A percentile compares a stretch with the other conserved stretches of the same genome.
These are phyloP conservation scores for Fusarium sarcochroum DNA, from an alignment of 2,329 filamentous ascomycete genomes.

Conservation along the genomic window DNA sequence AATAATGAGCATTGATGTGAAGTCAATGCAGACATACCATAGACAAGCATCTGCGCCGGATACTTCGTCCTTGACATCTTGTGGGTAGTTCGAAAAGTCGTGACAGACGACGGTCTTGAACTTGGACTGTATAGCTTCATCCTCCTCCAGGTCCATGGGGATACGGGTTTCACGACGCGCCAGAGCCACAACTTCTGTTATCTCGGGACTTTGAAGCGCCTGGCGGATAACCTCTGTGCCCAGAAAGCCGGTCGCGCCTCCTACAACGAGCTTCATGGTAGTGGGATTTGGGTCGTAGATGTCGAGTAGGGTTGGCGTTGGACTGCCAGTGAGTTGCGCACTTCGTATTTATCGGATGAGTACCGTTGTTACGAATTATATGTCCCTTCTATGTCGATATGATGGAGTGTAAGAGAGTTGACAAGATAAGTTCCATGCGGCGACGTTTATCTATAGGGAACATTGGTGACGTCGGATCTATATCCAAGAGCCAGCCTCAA, in stretches of 20 bases:
- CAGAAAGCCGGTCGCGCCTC: slow-evolving; percentile 60
- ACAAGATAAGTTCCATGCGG: background rate
- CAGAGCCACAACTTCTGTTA: slow-evolving; percentile 60
- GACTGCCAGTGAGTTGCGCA: too few relatives aligned
- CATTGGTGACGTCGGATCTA: background rate
- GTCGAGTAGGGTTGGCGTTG: too few relatives aligned
- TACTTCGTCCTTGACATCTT: slow-evolving; percentile 56
- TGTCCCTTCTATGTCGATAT: background rate
- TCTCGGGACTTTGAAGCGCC: slow-evolving; percentile 52
- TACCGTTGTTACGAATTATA: background rate
- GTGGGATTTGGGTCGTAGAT: background rate
- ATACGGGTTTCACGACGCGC: slow-evolving; percentile 54
- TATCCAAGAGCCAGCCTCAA: background rate
- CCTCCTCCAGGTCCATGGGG: slow-evolving; percentile 41
- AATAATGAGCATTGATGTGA: accelerated
- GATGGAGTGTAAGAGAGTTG: background rate
- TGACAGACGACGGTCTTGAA: slow-evolving; percentile 56
- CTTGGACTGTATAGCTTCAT: slow-evolving; percentile 52
- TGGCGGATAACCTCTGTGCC: slow-evolving; percentile 61
- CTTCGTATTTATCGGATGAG: background rate
- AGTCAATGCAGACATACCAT: slow-evolving; percentile 49
- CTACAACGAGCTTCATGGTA: slow-evolving; percentile 60
- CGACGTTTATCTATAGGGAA: background rate
- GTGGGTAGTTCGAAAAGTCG: slow-evolving; percentile 59
- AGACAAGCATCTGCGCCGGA: slow-evolving; percentile 60